phyloP scores from a whole-genome alignment of 805 yeast genomes.

The Pichia nanzhaoensis region DNA sequence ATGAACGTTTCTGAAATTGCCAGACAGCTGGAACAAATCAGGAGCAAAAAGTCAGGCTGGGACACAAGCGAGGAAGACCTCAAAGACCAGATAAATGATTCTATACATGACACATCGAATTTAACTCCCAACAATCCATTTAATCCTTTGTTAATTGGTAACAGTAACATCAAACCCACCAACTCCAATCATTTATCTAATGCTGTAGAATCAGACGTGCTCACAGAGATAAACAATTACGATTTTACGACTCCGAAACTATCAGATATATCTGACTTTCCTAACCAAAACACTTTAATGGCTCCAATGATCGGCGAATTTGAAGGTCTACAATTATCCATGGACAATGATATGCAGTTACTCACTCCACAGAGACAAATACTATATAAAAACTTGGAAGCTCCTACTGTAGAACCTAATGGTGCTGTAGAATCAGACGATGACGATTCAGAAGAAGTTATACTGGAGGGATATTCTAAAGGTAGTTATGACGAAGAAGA shows the following conservation, averaged over 20 bases:
- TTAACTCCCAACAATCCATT: not conserved
- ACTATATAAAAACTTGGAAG: constrained; percentile 1
- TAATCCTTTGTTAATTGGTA: too few species aligned
- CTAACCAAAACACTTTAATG: not conserved
- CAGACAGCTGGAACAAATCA: not conserved
- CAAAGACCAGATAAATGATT: not conserved
- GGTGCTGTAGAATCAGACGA: too few species aligned
- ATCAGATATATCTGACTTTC: not conserved
- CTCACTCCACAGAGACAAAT: constrained; percentile 9
- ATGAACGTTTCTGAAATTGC: constrained; percentile 1
- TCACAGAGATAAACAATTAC: constrained; percentile 4
- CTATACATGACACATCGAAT: not conserved
- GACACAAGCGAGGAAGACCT: constrained; percentile 10
- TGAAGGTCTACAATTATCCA: constrained; percentile 12
- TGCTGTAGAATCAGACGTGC: not conserved
- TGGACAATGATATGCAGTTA: constrained; percentile 9
- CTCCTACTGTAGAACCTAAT: not conserved
- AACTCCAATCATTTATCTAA: not conserved
- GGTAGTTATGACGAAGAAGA: too few species aligned
- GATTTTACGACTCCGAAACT: constrained; percentile 6
- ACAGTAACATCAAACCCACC: not conserved
- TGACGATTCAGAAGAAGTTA: too few species aligned
- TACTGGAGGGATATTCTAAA: too few species aligned
- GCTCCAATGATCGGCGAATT: constrained; percentile 16
- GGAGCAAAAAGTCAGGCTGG: constrained; percentile 10